Conservation (phyloP, 1,284 basidiomycete genomes). For the Leccinum subatratum region DNA sequence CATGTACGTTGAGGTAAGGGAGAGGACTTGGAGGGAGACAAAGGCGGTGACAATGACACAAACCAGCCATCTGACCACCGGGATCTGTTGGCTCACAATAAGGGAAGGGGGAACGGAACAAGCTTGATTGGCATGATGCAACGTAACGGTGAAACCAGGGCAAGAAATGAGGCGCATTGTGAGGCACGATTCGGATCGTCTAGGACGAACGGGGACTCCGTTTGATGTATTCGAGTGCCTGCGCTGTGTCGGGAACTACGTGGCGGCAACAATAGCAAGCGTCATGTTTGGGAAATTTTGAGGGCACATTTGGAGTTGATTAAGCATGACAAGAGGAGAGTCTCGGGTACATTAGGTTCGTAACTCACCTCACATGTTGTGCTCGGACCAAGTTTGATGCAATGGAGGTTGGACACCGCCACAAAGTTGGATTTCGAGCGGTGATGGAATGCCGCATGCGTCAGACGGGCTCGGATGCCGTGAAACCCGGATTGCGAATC, state of each 20-base stretch:
- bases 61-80: neutral
- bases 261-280: slow-evolving; percentile 13
- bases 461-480: slow-evolving; percentile 2
- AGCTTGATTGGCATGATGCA: neutral
- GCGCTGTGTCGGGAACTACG: slow-evolving; percentile 9
- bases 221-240: slow-evolving; percentile 1
- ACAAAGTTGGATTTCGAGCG: slow-evolving; percentile 5
- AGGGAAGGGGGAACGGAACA: slow-evolving; percentile 1
- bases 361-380: slow-evolving; percentile 13
- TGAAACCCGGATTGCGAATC: slow-evolving; percentile 18
- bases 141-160: slow-evolving; percentile 16
- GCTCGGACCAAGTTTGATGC: slow-evolving; percentile 3
- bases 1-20: slow-evolving; percentile 7
- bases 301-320: slow-evolving; percentile 3
- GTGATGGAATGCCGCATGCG: slow-evolving; percentile 7
- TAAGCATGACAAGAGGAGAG: slow-evolving; percentile 17
- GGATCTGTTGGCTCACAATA: slow-evolving; percentile 7
- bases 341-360: slow-evolving; percentile 18
- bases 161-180: slow-evolving; percentile 3
- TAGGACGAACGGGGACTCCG: slow-evolving; percentile 2
- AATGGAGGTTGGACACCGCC: slow-evolving; percentile 13
- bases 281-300: slow-evolving; percentile 7
- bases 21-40: slow-evolving; percentile 4
- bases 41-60: slow-evolving; percentile 1
- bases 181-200: slow-evolving; percentile 4